These are phyloP conservation scores for Paraconiothyrium sp. DNA, from an alignment of 2,329 filamentous ascomycete species.

Conservation along the genomic window DNA sequence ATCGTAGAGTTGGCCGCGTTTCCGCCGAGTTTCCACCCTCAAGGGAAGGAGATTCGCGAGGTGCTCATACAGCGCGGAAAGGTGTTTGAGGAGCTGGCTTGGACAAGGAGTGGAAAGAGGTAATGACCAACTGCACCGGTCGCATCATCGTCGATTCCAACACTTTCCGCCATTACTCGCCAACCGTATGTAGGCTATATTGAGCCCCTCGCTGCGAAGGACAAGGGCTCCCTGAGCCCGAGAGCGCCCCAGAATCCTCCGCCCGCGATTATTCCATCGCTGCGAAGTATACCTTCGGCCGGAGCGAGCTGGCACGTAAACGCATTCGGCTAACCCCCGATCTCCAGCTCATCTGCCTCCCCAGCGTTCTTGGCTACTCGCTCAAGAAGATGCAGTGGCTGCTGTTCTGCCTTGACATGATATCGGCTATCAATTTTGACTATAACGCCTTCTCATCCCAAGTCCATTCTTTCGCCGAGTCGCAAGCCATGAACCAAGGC, in stretches of 20 bases:
- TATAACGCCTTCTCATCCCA: constrained; percentile 81
- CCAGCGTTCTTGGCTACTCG: constrained; percentile 83
- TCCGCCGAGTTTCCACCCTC: constrained; percentile 80
- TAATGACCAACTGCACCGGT: constrained; percentile 72
- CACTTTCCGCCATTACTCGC: constrained; percentile 55
- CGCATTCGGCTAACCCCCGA: constrained; percentile 74
- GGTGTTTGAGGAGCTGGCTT: constrained; percentile 76
- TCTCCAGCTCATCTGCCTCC: constrained; percentile 81
- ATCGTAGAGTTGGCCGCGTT: constrained; percentile 80
- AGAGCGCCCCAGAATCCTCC: constrained; percentile 52
- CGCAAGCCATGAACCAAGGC: constrained; percentile 78
- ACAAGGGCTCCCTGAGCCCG: constrained; percentile 25
- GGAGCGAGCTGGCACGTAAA: constrained; percentile 39
- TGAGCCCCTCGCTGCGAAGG: constrained; percentile 31
- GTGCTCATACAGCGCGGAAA: constrained; percentile 80
- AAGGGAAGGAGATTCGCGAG: constrained; percentile 69
- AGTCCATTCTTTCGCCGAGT: constrained; percentile 81
- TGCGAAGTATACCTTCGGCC: constrained; percentile 29
- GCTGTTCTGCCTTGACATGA: constrained; percentile 79
- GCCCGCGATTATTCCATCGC: constrained; percentile 27
- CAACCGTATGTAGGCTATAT: constrained; percentile 41
- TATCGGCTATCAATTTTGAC: constrained; percentile 85
- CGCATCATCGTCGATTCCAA: constrained; percentile 85
- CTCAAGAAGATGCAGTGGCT: constrained; percentile 91
- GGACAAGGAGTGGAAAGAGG: constrained; percentile 33